phyloP scores from a whole-genome alignment of 441 rosid genomes.

The Breynia disticha region DNA sequence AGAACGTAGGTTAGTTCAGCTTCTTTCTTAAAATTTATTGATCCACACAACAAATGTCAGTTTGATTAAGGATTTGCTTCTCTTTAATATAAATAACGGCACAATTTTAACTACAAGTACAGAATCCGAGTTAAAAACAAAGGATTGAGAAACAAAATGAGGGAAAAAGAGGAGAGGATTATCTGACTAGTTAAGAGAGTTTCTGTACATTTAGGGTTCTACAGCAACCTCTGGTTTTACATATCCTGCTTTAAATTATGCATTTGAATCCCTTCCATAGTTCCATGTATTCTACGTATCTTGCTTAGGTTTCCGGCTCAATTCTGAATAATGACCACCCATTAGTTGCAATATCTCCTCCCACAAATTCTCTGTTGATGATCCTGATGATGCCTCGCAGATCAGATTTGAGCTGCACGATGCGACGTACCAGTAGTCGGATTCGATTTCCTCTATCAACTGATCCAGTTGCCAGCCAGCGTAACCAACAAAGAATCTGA shows the following conservation, averaged over 20 bases:
- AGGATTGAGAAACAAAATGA: too few relatives aligned
- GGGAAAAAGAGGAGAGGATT: too few relatives aligned
- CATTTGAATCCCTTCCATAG: conserved; percentile 13
- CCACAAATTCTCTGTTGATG: conserved; percentile 63
- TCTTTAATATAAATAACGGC: too few relatives aligned
- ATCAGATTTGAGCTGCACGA: conserved; percentile 74
- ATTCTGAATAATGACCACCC: conserved; percentile 84
- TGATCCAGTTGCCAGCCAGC: conserved; percentile 95
- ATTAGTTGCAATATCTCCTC: conserved; percentile 81
- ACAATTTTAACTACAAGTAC: too few relatives aligned
- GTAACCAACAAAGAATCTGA: conserved; percentile 80
- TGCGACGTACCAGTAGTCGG: conserved; percentile 71
- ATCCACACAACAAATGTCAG: too few relatives aligned
- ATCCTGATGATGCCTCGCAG: conserved; percentile 32
- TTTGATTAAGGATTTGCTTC: too few relatives aligned
- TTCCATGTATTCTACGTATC: conserved; percentile 48
- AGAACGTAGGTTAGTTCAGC: too few relatives aligned
- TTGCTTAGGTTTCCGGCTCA: conserved; percentile 87
- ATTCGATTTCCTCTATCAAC: conserved; percentile 75
- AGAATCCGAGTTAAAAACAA: too few relatives aligned
- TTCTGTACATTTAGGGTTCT: too few relatives aligned
- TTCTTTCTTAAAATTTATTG: too few relatives aligned
- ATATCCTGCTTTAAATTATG: conserved; percentile 15
- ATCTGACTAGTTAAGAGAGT: too few relatives aligned
- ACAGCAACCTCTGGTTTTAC: background rate